Conservation (phyloP, 2,329 filamentous ascomycete species). For the Calonectria henricotiae region DNA sequence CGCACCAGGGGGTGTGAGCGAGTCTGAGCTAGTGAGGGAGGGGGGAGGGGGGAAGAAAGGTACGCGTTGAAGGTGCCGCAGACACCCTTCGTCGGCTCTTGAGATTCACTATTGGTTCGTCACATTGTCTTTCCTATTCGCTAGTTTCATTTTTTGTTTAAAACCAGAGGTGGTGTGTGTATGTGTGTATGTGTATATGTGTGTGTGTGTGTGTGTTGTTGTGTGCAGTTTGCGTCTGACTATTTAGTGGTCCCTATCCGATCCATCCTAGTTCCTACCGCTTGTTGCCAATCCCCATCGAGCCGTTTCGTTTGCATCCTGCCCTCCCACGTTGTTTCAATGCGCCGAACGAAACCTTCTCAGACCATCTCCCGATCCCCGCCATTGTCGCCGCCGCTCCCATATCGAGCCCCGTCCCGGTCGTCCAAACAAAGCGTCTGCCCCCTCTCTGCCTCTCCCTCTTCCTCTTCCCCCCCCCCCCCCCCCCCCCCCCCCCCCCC, state of each 20-base stretch:
- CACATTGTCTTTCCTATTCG: neutral
- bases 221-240: slow-evolving; percentile 15
- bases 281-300: neutral
- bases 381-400: slow-evolving; percentile 12
- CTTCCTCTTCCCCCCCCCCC: neutral
- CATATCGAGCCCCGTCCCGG: neutral
- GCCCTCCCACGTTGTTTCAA: neutral
- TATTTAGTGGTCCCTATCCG: neutral
- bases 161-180: neutral
- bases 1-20: slow-evolving; percentile 6
- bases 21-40: neutral
- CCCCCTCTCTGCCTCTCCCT: neutral
- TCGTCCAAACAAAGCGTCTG: neutral
- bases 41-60: neutral
- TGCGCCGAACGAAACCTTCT: slow-evolving; percentile 7
- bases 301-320: neutral
- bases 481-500: neutral
- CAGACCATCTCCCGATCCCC: slow-evolving; percentile 2
- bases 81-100: neutral
- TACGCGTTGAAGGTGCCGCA: neutral
- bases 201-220: slow-evolving; percentile 3
- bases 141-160: neutral
- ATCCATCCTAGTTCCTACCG: neutral
- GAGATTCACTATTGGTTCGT: neutral
- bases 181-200: neutral